Base-by-base conservation (phyloP, 2,329 filamentous ascomycete species). In the Elsinoe arachidis region DNA sequence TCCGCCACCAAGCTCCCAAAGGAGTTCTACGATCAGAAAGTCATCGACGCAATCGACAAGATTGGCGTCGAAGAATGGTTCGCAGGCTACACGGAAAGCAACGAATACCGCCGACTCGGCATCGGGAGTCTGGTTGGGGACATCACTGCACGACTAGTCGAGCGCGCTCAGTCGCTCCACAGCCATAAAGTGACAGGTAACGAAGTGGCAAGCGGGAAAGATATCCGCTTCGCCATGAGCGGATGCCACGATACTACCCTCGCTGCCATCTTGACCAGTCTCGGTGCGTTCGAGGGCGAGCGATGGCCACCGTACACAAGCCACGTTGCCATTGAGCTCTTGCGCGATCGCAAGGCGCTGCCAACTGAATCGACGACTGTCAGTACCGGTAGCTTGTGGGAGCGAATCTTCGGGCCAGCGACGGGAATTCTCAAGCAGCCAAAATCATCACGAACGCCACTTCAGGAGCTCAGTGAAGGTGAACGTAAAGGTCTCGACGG, bases 171-270 rank as follows among this genome's bases (percentile, higher is more conserved):
- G 17, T 60, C 65, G 21, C 61, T 70, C 30, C 67, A 68, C 6
- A 60, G 15, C 26, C 64, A 15, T 41, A 71, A 52, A 67, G 71
- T 67, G 60, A 70, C 65, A 63, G 78, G 63, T 62, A 57, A 55
- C 59, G 74, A 64, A 76, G 73, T 33, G 55, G 51, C 59, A 61
- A 78, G 75, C 12, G 76, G 79, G 55, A 76, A 71, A 35, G 70
- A 73, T 30, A 78, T 93, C 65, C 87, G 85, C 61, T 85, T 97
- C 62, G 86, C 84, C 14, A 75, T 97, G 66, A 88, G 83, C 63
- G 91, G 91, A 33, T 96, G 91, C 67, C 91, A 96, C 71, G 91
- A 97, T 68, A 97, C 93, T 1, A 97, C 93, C 0, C 79, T 99
- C 4, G 93, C 89, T 2, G 88, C 81, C 1, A 76, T 90, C 1